phyloP scores from a whole-genome alignment of 2,329 filamentous ascomycete genomes.

The Aspergillus bombycis region DNA sequence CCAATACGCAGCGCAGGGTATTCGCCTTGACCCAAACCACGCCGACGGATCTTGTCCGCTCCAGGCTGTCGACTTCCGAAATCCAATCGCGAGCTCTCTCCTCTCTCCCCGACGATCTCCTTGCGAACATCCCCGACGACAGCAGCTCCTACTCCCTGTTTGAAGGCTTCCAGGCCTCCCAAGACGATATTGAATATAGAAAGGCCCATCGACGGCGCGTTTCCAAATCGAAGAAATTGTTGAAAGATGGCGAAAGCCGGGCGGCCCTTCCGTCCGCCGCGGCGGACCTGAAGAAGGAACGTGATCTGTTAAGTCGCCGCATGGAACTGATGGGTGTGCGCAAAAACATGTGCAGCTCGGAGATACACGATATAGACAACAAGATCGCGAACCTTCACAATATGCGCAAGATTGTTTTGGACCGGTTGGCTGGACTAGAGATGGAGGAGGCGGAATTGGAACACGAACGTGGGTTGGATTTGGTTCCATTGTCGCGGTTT shows the following conservation, averaged over 20 bases:
- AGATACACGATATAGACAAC: conserved; percentile 94
- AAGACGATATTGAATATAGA: conserved; percentile 64
- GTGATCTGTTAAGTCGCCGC: conserved; percentile 76
- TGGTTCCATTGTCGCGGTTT: neutral
- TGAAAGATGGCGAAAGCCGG: conserved; percentile 64
- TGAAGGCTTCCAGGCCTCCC: conserved; percentile 90
- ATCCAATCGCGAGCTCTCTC: conserved; percentile 92
- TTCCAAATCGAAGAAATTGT: conserved; percentile 74
- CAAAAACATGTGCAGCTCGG: conserved; percentile 96
- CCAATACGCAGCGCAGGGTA: conserved; percentile 82
- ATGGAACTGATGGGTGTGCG: conserved; percentile 89
- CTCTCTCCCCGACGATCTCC: conserved; percentile 85
- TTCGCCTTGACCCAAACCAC: conserved; percentile 89
- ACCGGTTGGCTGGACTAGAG: conserved; percentile 82
- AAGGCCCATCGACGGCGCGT: conserved; percentile 70
- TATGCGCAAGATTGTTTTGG: conserved; percentile 90
- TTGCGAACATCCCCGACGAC: conserved; percentile 84
- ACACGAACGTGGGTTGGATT: conserved; percentile 71
- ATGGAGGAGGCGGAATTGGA: conserved; percentile 89
- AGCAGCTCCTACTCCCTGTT: conserved; percentile 90
- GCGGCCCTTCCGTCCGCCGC: conserved; percentile 65
- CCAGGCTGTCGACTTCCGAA: conserved; percentile 84
- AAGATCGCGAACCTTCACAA: conserved; percentile 92
- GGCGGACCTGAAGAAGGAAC: conserved; percentile 76
- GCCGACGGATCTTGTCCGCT: conserved; percentile 91